Percentiles rank a stretch among this genome's conserved stretches.
Conservation (phyloP, 106 monocot species). For the Allium cepa region DNA sequence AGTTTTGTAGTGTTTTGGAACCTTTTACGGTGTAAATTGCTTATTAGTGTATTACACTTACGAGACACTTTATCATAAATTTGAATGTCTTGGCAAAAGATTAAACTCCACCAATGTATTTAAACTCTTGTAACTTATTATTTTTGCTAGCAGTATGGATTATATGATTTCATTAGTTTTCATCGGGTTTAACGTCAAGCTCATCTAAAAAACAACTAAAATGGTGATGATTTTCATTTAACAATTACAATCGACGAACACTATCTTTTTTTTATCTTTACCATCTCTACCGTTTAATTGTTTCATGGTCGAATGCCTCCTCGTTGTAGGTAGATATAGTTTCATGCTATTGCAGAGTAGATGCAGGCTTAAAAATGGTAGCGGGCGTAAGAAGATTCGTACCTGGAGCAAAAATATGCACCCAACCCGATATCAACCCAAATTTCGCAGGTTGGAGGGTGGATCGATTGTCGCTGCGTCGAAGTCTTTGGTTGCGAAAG, state of each 20-base stretch:
- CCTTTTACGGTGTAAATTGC: too few species aligned
- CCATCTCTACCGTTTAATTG: not conserved
- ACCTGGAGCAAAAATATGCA: slow-evolving; percentile 47
- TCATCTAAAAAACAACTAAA: not conserved
- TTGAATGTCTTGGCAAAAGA: too few species aligned
- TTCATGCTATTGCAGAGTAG: slow-evolving; percentile 51
- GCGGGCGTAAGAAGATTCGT: slow-evolving; percentile 46
- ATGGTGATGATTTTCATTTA: too few species aligned
- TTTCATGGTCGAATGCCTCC: not conserved
- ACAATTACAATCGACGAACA: too few species aligned
- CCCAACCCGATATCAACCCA: slow-evolving; percentile 49
- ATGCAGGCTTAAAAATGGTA: slow-evolving; percentile 47
- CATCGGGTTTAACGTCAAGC: not conserved
- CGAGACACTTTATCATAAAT: too few species aligned
- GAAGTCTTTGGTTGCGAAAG: too few species aligned
- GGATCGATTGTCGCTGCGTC: too few species aligned
- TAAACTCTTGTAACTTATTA: too few species aligned
- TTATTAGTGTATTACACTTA: too few species aligned
- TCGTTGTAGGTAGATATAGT: slow-evolving; percentile 44
- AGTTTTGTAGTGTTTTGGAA: too few species aligned
- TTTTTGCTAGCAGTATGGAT: not conserved
- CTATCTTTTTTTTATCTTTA: not conserved
- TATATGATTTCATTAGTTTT: not conserved
- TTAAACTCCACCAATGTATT: too few species aligned
- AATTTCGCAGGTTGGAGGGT: too few species aligned